These are phyloP conservation scores for Aspergillus fischeri DNA, from an alignment of 2,329 filamentous ascomycete genomes.

Conservation along the genomic window DNA sequence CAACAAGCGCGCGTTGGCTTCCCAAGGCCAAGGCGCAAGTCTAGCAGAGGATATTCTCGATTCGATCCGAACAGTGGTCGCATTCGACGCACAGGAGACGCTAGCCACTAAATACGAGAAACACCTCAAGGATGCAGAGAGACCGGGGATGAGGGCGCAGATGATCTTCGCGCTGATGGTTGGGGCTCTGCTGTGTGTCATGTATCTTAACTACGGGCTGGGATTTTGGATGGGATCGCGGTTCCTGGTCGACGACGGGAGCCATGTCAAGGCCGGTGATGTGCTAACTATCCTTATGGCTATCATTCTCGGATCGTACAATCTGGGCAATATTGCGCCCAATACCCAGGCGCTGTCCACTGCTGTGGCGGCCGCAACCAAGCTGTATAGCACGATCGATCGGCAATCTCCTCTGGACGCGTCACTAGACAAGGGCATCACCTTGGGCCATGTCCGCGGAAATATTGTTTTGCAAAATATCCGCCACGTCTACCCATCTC, in stretches of 20 bases:
- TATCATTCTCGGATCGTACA: slow-evolving; percentile 35
- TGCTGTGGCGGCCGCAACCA: slow-evolving; percentile 37
- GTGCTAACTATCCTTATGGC: slow-evolving; percentile 28
- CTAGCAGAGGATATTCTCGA: slow-evolving; percentile 50
- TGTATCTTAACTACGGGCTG: slow-evolving; percentile 31
- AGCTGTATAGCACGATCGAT: slow-evolving; percentile 41
- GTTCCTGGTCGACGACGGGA: slow-evolving; percentile 17
- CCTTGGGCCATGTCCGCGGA: slow-evolving; percentile 23
- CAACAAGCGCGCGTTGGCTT: slow-evolving; percentile 68
- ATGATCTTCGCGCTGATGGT: slow-evolving; percentile 27
- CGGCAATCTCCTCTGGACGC: slow-evolving; percentile 39
- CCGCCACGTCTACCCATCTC: slow-evolving; percentile 46
- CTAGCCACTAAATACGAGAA: slow-evolving; percentile 26
- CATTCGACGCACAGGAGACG: slow-evolving; percentile 39
- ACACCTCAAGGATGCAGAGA: slow-evolving; percentile 21
- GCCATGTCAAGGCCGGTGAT: slow-evolving; percentile 21
- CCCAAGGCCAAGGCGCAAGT: slow-evolving; percentile 59
- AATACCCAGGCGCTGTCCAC: slow-evolving; percentile 41
- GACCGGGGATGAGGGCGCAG: slow-evolving; percentile 24
- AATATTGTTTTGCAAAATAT: slow-evolving; percentile 41
- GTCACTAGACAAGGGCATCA: slow-evolving; percentile 20
- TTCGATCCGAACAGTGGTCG: slow-evolving; percentile 48
- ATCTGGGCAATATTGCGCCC: slow-evolving; percentile 37
- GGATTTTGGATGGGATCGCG: slow-evolving; percentile 34
- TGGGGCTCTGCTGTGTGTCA: slow-evolving; percentile 27